A percentile compares a stretch with the other conserved stretches of the same genome.
These are phyloP conservation scores for Penicillium coffeae DNA, from an alignment of 495 filamentous ascomycete species.

Conservation along the genomic window DNA sequence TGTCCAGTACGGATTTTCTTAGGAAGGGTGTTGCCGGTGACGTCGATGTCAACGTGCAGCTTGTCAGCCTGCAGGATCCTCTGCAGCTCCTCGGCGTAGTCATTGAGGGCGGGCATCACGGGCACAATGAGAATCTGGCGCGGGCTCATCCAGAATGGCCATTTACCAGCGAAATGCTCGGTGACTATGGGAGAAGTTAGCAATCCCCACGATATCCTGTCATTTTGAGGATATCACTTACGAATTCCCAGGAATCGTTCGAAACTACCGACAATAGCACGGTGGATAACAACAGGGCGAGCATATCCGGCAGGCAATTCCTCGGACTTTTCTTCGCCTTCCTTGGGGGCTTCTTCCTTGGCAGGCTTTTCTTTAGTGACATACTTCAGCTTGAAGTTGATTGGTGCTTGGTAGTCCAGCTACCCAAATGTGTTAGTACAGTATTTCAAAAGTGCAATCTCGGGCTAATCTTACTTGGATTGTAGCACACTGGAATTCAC, in stretches of 20 bases:
- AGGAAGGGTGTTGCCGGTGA: constrained; percentile 86
- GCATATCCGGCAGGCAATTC: constrained; percentile 64
- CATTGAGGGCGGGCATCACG: constrained; percentile 77
- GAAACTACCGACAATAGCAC: constrained; percentile 88
- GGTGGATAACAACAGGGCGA: constrained; percentile 94
- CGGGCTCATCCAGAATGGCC: constrained; percentile 97
- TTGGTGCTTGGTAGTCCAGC: constrained; percentile 89
- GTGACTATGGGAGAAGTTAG: too few species aligned
- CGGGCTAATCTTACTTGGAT: constrained; percentile 50
- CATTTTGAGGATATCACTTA: too few species aligned
- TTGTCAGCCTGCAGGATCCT: constrained; percentile 45
- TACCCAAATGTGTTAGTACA: not conserved
- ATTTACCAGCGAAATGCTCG: constrained; percentile 96
- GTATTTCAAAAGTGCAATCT: not conserved
- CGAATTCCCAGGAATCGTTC: constrained; percentile 93
- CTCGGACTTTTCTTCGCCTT: constrained; percentile 30
- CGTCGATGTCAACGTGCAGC: constrained; percentile 81
- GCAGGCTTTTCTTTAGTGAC: constrained; percentile 53
- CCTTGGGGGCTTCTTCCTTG: constrained; percentile 24
- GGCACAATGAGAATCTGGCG: constrained; percentile 90
- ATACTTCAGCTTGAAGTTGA: constrained; percentile 81
- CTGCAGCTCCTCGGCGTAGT: constrained; percentile 84
- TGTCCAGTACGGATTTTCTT: constrained; percentile 94
- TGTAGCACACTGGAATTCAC: constrained; percentile 88
- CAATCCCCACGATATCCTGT: too few species aligned